These are phyloP conservation scores for Ophiostoma angusticollis DNA, from an alignment of 2,329 filamentous ascomycete genomes.

Conservation along the genomic window DNA sequence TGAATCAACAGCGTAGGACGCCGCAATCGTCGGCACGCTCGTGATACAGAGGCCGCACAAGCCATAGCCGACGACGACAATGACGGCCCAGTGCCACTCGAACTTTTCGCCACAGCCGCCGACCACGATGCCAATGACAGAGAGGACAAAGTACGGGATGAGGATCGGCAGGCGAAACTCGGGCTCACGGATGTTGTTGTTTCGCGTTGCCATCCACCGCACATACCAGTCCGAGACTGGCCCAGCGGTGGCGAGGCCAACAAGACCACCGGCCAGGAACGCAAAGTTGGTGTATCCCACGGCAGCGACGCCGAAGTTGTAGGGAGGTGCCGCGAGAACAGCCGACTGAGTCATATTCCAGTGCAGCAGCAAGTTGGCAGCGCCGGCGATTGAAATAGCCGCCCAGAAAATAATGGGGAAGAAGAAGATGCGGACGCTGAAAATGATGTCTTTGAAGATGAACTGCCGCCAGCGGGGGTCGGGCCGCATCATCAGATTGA, in stretches of 20 bases:
- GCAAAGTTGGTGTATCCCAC: constrained; percentile 33
- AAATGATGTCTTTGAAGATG: constrained; percentile 6
- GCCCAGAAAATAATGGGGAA: constrained; percentile 7
- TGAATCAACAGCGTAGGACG: constrained; percentile 45
- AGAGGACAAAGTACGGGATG: constrained; percentile 26
- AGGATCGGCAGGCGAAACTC: constrained; percentile 27
- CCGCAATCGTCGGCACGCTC: constrained; percentile 40
- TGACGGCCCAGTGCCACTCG: constrained; percentile 29
- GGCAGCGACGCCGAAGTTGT: constrained; percentile 25
- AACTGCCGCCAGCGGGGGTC: constrained; percentile 4
- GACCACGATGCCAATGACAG: constrained; percentile 28
- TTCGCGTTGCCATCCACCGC: constrained; percentile 21
- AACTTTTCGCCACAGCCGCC: constrained; percentile 19
- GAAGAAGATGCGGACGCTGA: constrained; percentile 4
- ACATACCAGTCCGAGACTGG: constrained; percentile 26
- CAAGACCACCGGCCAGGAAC: constrained; percentile 23
- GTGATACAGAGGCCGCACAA: constrained; percentile 33
- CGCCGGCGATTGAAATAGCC: not conserved
- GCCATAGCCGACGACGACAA: constrained; percentile 31
- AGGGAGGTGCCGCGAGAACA: constrained; percentile 26
- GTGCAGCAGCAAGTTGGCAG: constrained; percentile 25
- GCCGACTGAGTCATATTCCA: constrained; percentile 43
- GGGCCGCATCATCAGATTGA: not conserved
- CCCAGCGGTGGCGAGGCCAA: constrained; percentile 24
- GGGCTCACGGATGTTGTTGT: constrained; percentile 26